These are phyloP conservation scores for Phytophthora fragariae DNA, from an alignment of 352 stramenopile genomes.

Conservation along the genomic window DNA sequence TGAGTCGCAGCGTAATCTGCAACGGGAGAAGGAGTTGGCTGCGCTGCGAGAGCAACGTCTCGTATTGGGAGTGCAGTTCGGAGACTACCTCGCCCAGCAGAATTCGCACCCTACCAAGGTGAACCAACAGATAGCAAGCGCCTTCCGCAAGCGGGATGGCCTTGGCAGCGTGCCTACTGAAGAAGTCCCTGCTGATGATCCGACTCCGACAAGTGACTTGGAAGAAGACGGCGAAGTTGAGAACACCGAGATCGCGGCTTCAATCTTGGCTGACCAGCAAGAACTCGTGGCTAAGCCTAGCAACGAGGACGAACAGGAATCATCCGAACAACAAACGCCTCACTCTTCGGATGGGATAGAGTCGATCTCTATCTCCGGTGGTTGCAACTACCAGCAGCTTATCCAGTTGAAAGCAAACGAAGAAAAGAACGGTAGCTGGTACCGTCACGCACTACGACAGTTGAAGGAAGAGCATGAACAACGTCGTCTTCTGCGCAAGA, in stretches of 20 bases:
- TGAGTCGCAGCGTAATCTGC: slow-evolving; percentile 26
- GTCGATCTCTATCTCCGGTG: slow-evolving; percentile 3
- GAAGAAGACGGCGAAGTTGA: slow-evolving; percentile 1
- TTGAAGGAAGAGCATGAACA: slow-evolving; percentile 51
- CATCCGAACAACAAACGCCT: slow-evolving; percentile 4
- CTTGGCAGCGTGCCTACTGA: background rate
- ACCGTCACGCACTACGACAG: slow-evolving; percentile 45
- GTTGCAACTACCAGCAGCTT: slow-evolving; percentile 51
- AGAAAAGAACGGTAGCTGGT: slow-evolving; percentile 38
- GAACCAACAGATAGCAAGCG: slow-evolving; percentile 14
- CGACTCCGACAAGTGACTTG: background rate
- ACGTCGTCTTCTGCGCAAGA: slow-evolving; percentile 13
- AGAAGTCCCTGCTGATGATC: slow-evolving; percentile 2
- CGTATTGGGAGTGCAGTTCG: slow-evolving; percentile 11
- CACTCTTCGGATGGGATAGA: too few species aligned
- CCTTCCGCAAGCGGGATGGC: slow-evolving; percentile 16
- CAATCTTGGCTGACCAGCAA: background rate
- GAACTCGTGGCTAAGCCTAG: background rate
- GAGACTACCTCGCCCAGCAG: slow-evolving; percentile 16
- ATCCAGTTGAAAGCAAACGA: slow-evolving; percentile 31
- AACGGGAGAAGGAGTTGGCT: slow-evolving; percentile 26
- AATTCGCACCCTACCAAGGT: slow-evolving; percentile 4
- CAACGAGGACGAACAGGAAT: background rate
- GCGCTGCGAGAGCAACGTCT: slow-evolving; percentile 24
- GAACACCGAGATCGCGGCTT: background rate